Evolutionary conservation across 192 early-diverging fungal species (phyloP), one percentile per base, ranked within the genome.

Genomic region (Backusella westeae): DNA sequence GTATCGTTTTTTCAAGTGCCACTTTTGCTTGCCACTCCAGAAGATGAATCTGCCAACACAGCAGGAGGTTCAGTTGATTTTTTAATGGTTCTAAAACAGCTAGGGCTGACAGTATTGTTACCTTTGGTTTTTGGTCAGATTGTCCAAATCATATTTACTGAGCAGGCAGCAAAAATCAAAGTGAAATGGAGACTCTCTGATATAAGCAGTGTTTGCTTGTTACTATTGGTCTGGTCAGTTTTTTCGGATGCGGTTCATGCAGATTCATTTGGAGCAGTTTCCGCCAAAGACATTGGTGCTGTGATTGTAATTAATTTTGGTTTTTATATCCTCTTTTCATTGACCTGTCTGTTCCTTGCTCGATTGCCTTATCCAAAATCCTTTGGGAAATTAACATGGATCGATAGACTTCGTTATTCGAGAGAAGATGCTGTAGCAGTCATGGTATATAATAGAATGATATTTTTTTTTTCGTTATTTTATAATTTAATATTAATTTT

Each of bases 241-340:
- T 93, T 92, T 75, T 91, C 88, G 72, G 91, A 93, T 78, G 88
- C 92, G 2, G 87, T 93, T 72, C 39, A 81, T 34, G 83, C 86
- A 53, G 66, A 88, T 73, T 83, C 90, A 9, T 89, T 85, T 46
- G 68, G 81, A 12, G 82, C 78, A 17, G 78, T 89, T 38, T 71
- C 79, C 67, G 86, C 85, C 1, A 78, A 81, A 1, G 83, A 85
- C 49, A 80, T 91, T 44, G 77, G 88, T 66, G 85, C 85, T 35
- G 78, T 91, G 29, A 79, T 85, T 39, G 68, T 85, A 19, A 74
- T 92, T 15, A 83, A 88, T 73, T 78, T 87, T 1, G 59, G 67
- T 15, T 82, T 84, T 17, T 93, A 90, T 75, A 78, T 77, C 71
- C 9, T 59, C 3, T 90, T 89, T 81, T 87, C 88, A 5, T 70